Evolutionary conservation across 352 stramenopile genomes (phyloP), one percentile per base, ranked within the genome.

Genomic region (Globisporangium uncinulatum): DNA sequence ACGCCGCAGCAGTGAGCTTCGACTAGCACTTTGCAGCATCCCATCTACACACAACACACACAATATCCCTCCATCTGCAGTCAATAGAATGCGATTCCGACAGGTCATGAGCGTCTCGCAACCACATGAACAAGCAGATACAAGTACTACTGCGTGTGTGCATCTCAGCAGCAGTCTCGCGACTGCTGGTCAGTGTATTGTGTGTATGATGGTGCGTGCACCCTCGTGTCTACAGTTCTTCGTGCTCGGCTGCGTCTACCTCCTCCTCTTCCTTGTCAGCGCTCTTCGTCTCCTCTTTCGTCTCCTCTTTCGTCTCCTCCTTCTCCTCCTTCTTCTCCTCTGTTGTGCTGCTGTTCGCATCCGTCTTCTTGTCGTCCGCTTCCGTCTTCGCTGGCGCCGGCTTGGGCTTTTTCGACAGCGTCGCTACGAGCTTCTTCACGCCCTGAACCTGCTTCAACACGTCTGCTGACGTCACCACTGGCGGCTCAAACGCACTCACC

Each of bases 401-500:
- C 72, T 88, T 89, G 3, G 79, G 76, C 61, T 79, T 79, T 70
- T 95, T 97, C 39, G 77, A 80, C 41, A 98, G 65, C 36, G 76
- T 77, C 31, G 59, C 68, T 41, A 98, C 76, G 44, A 97, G 71
- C 39, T 81, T 79, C 63, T 96, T 94, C 34, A 97, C 71, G 50
- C 76, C 59, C 66, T 96, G 91, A 0, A 92, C 79, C 65, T 96
- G 83, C 56, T 86, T 79, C 20, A 79, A 67, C 17, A 98, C 79
- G 41, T 98, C 89, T 6, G 78, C 66, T 41, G 84, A 96, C 6
- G 76, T 88, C 59, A 98, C 90, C 8, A 87, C 76, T 4, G 92
- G 92, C 49, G 82, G 69, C 44, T 89, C 82, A 67, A 94, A 77
- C 37, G 81, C 80, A 1, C 76, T 70, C 3, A 72, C 56, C 44